Percentiles rank a stretch among this genome's conserved stretches.
Evolutionary conservation across 1,284 basidiomycete genomes (phyloP).

Genomic region (Vanrija sp.): DNA sequence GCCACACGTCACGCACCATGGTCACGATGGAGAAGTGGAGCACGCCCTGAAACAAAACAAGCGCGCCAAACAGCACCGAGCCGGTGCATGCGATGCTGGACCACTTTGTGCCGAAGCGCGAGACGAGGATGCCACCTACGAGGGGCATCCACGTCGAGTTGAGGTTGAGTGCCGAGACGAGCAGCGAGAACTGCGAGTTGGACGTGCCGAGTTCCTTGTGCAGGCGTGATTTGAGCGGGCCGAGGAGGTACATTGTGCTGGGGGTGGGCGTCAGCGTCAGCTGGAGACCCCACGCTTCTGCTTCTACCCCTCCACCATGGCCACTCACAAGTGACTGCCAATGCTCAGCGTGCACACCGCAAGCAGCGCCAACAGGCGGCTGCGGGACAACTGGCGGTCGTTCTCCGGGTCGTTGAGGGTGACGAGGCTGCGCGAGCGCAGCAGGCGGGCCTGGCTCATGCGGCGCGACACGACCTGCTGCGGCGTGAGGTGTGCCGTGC

Average conservation of each 20-base stretch:
- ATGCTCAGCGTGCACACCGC: slow-evolving; percentile 71
- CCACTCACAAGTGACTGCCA: slow-evolving; percentile 67
- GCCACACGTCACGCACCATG: slow-evolving; percentile 21
- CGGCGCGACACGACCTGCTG: slow-evolving; percentile 4
- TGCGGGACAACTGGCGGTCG: background rate
- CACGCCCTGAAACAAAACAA: slow-evolving; percentile 29
- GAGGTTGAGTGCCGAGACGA: slow-evolving; percentile 65
- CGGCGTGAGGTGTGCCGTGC: background rate
- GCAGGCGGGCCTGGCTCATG: slow-evolving; percentile 9
- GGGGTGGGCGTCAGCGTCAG: background rate
- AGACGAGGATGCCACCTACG: slow-evolving; percentile 64
- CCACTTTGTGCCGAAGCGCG: slow-evolving; percentile 52
- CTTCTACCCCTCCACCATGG: background rate
- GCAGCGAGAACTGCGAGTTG: slow-evolving; percentile 69
- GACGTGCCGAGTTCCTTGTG: slow-evolving; percentile 68
- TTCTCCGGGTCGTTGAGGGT: background rate
- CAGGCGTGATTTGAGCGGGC: slow-evolving; percentile 68
- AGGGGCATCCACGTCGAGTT: slow-evolving; percentile 79
- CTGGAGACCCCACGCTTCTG: background rate
- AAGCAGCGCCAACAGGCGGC: slow-evolving; percentile 54
- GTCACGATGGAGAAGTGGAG: slow-evolving; percentile 11
- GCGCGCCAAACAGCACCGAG: slow-evolving; percentile 61
- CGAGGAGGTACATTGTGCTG: slow-evolving; percentile 67
- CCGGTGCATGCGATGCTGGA: slow-evolving; percentile 67
- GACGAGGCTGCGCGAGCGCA: slow-evolving; percentile 7